phyloP scores from a whole-genome alignment of 202 grass and related monocot species.

The Saccharum hybrid region DNA sequence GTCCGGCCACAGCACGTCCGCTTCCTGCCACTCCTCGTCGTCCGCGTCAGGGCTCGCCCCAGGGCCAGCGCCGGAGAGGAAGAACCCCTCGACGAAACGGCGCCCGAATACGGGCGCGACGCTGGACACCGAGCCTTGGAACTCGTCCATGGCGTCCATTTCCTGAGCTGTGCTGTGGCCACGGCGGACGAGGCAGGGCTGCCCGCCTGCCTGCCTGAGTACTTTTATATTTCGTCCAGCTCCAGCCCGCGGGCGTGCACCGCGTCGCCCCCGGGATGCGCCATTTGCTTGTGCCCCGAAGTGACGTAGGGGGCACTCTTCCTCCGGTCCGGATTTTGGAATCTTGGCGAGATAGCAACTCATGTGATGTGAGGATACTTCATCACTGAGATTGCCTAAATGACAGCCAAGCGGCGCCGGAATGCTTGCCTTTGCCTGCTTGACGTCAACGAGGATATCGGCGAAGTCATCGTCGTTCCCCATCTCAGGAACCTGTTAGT shows the following conservation, averaged over 20 bases:
- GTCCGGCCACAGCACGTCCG: conserved; percentile 54
- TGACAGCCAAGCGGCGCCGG: conserved; percentile 20
- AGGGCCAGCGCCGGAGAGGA: background rate
- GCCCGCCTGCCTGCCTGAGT: background rate
- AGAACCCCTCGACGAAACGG: background rate
- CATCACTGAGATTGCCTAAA: conserved; percentile 14
- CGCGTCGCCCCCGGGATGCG: conserved; percentile 21
- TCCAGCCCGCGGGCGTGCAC: conserved; percentile 1
- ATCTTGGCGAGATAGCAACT: conserved; percentile 41
- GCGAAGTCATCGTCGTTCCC: background rate
- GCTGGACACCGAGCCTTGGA: conserved; percentile 45
- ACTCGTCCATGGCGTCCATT: conserved; percentile 60
- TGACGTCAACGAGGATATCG: background rate
- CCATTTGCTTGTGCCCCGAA: conserved; percentile 41
- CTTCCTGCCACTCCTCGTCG: conserved; percentile 48
- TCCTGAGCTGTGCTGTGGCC: background rate
- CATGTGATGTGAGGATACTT: conserved; percentile 16
- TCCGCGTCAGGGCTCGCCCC: background rate
- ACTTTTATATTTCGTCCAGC: conserved; percentile 13
- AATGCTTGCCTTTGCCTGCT: background rate
- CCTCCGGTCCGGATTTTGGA: conserved; percentile 43
- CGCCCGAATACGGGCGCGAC: background rate
- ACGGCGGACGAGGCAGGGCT: background rate
- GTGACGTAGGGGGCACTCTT: conserved; percentile 45
- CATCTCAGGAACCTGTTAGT: background rate